phyloP scores from a whole-genome alignment of 1,284 basidiomycete genomes.

The Irpex lacteus region DNA sequence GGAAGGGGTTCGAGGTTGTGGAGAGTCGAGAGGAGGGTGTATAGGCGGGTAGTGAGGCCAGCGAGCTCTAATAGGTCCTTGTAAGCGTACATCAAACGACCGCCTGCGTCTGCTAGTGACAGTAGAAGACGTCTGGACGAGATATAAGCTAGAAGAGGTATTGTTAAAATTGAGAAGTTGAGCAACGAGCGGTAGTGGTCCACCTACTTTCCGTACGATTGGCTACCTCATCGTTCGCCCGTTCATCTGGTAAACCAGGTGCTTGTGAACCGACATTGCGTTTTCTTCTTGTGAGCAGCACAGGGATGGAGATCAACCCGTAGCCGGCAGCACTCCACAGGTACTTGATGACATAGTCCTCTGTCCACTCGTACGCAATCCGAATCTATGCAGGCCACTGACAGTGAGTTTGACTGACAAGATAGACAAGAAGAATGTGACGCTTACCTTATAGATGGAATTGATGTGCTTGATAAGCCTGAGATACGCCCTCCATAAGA shows the following conservation, averaged over 20 bases:
- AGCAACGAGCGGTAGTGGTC: not conserved
- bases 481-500: constrained; percentile 79
- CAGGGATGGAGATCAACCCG: constrained; percentile 84
- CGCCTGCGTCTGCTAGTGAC: constrained; percentile 93
- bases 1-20: constrained; percentile 58
- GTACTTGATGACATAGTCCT: constrained; percentile 94
- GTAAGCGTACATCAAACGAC: constrained; percentile 88
- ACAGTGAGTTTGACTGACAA: not conserved
- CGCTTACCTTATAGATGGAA: constrained; percentile 83
- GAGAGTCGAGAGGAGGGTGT: constrained; percentile 83
- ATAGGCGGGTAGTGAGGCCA: constrained; percentile 88
- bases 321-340: constrained; percentile 92
- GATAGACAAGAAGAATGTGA: no score
- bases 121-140: constrained; percentile 92
- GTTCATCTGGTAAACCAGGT: constrained; percentile 3
- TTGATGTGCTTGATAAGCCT: constrained; percentile 87
- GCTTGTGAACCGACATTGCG: constrained; percentile 44
- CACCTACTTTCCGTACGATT: constrained; percentile 44
- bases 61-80: constrained; percentile 93
- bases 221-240: constrained; percentile 23
- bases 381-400: constrained; percentile 51
- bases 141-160: constrained; percentile 71
- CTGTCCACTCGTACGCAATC: constrained; percentile 86
- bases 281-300: constrained; percentile 59
- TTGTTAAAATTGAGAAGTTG: not conserved